Conservation (phyloP, 2,329 filamentous ascomycete species). For the Escovopsis sp. region DNA sequence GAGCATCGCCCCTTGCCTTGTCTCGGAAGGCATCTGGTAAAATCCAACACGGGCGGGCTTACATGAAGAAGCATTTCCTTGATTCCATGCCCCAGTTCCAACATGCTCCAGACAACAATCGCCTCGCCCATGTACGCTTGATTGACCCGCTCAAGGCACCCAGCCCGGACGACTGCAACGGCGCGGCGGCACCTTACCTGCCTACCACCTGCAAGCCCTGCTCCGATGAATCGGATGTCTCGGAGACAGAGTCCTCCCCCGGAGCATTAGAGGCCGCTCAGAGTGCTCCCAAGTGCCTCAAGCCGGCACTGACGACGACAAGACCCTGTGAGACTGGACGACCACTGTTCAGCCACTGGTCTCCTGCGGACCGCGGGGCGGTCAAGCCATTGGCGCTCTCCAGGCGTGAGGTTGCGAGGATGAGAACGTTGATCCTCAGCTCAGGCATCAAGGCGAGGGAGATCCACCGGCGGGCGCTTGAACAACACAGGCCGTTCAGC, state of each 20-base stretch:
- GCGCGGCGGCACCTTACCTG: slow-evolving; percentile 4
- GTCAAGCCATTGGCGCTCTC: slow-evolving; percentile 29
- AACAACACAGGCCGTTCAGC: slow-evolving; percentile 23
- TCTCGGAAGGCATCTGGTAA: slow-evolving; percentile 21
- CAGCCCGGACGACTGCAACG: too few relatives aligned
- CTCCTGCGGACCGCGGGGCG: slow-evolving; percentile 30
- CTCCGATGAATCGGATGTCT: slow-evolving; percentile 19
- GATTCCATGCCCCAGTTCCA: slow-evolving; percentile 38
- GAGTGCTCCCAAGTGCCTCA: slow-evolving; percentile 21
- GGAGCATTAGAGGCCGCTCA: slow-evolving; percentile 16
- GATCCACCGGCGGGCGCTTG: slow-evolving; percentile 51
- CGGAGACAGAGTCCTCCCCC: slow-evolving; percentile 24
- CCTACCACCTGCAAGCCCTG: slow-evolving; percentile 10
- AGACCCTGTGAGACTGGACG: slow-evolving; percentile 10
- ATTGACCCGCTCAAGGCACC: too few relatives aligned
- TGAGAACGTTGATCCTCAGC: slow-evolving; percentile 60
- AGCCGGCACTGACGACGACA: slow-evolving; percentile 17
- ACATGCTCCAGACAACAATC: slow-evolving; percentile 16
- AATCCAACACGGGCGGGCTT: slow-evolving; percentile 16
- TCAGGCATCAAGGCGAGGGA: slow-evolving; percentile 85
- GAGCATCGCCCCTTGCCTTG: slow-evolving; percentile 19
- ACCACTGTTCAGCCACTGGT: slow-evolving; percentile 31
- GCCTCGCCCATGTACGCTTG: slow-evolving; percentile 2
- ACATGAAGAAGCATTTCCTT: slow-evolving; percentile 30
- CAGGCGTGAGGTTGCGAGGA: slow-evolving; percentile 65